These are phyloP conservation scores for Imleria badia DNA, from an alignment of 768 basidiomycete genomes.

Conservation along the genomic window DNA sequence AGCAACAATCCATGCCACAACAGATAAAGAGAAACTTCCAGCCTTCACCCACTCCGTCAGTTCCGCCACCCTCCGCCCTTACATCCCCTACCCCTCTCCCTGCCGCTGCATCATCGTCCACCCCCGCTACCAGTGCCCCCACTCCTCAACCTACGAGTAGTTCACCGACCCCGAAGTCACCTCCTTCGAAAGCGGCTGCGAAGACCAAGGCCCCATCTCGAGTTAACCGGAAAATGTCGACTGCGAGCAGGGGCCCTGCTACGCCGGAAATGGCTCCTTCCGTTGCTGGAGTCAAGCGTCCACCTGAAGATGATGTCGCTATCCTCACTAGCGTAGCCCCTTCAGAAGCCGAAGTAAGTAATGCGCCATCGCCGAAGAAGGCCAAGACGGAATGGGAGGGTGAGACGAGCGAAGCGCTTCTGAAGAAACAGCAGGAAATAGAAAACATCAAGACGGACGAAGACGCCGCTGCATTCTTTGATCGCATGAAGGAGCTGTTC, in stretches of 20 bases:
- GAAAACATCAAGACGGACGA: constrained; percentile 62
- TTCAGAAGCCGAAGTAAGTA: constrained; percentile 32
- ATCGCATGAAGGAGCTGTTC: constrained; percentile 62
- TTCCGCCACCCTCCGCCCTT: constrained; percentile 10
- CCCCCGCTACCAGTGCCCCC: constrained; percentile 47
- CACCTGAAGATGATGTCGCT: constrained; percentile 34
- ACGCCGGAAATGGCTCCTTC: constrained; percentile 37
- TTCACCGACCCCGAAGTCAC: constrained; percentile 72
- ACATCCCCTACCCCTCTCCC: constrained; percentile 43
- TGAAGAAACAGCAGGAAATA: constrained; percentile 39
- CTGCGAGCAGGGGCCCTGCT: constrained; percentile 31
- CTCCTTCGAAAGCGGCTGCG: constrained; percentile 52
- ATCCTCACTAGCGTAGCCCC: constrained; percentile 31
- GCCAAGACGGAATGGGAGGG: constrained; percentile 72
- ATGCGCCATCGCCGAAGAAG: constrained; percentile 72
- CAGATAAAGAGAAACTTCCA: constrained; percentile 18
- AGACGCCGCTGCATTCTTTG: constrained; percentile 61
- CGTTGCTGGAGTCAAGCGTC: constrained; percentile 34
- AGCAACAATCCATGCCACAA: constrained; percentile 5
- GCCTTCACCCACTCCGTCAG: constrained; percentile 24
- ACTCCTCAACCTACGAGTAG: constrained; percentile 42
- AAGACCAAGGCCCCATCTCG: constrained; percentile 43
- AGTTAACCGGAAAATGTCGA: constrained; percentile 30
- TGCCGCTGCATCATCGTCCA: constrained; percentile 42
- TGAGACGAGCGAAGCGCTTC: constrained; percentile 49